Percentiles rank a stretch among this genome's conserved stretches.
These are phyloP conservation scores for Picea sitchensis DNA, from an alignment of 75 land plant genomes.

Conservation along the genomic window DNA sequence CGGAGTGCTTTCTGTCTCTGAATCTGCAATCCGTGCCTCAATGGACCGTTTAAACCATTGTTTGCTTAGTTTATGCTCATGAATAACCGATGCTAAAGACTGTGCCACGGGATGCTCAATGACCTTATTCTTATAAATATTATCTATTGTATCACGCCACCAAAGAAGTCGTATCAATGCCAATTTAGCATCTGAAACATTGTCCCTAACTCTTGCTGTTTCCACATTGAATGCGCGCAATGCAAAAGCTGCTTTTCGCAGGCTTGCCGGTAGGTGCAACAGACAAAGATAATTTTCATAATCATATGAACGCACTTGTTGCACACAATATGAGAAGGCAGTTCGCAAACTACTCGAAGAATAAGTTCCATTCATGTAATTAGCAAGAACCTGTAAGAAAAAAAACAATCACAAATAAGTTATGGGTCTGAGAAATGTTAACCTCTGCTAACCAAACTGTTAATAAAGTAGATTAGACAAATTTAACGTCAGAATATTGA, in stretches of 20 bases:
- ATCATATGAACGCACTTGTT: conserved; percentile 86
- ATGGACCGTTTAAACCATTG: conserved; percentile 84
- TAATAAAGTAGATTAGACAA: too few species aligned
- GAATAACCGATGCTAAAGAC: conserved; percentile 61
- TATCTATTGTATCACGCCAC: conserved; percentile 95
- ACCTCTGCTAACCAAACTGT: too few species aligned
- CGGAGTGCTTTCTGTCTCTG: conserved; percentile 62
- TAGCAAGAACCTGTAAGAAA: neutral
- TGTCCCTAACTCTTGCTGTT: conserved; percentile 86
- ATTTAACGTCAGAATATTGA: too few species aligned
- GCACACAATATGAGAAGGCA: conserved; percentile 93
- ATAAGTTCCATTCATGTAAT: conserved; percentile 42
- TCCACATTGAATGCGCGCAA: conserved; percentile 96
- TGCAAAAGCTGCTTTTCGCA: conserved; percentile 89
- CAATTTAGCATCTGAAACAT: conserved; percentile 67
- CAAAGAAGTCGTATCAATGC: conserved; percentile 91
- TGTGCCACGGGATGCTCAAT: conserved; percentile 82
- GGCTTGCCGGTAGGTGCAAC: conserved; percentile 71
- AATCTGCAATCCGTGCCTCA: conserved; percentile 87
- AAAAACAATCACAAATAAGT: neutral
- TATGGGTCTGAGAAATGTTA: too few species aligned
- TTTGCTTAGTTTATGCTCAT: conserved; percentile 76
- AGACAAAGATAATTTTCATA: conserved; percentile 91
- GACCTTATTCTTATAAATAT: conserved; percentile 53
- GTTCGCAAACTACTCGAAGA: conserved; percentile 43